Conservation (phyloP, 2,329 filamentous ascomycete genomes). For the Penicillium sp. region DNA sequence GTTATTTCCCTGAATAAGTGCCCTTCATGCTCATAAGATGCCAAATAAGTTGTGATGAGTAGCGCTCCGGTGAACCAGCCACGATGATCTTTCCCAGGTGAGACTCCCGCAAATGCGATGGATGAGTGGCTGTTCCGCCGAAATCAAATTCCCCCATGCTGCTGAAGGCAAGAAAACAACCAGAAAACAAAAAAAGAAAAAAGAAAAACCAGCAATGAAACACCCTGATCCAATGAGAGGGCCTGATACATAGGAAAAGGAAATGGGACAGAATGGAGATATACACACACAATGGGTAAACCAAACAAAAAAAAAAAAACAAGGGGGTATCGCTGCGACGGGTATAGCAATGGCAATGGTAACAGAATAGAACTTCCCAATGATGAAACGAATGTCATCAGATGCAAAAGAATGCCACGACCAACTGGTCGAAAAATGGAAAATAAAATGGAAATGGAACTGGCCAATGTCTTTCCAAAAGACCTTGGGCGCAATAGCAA, state of each 20-base stretch:
- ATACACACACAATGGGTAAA: constrained; percentile 9
- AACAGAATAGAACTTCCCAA: constrained; percentile 16
- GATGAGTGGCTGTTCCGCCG: constrained; percentile 15
- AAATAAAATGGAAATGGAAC: neutral
- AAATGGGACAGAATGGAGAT: constrained; percentile 4
- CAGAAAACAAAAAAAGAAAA: neutral
- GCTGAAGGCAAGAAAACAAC: no score
- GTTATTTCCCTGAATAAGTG: constrained; percentile 10
- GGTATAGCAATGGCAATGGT: constrained; percentile 23
- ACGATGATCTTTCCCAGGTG: constrained; percentile 20
- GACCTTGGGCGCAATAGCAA: neutral
- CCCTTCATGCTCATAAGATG: constrained; percentile 17
- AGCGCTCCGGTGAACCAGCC: constrained; percentile 28
- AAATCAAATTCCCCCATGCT: constrained; percentile 15
- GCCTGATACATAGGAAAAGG: constrained; percentile 8
- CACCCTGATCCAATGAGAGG: constrained; percentile 8
- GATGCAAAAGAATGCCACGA: constrained; percentile 11
- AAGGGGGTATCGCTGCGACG: constrained; percentile 29
- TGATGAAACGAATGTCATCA: constrained; percentile 22
- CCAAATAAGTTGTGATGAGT: constrained; percentile 11
- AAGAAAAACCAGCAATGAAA: constrained; percentile 5
- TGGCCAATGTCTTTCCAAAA: neutral
- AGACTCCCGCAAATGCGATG: constrained; percentile 31
- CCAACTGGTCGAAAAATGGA: constrained; percentile 10
- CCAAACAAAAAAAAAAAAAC: constrained; percentile 2